Evolutionary conservation across 495 filamentous ascomycete species (phyloP).

Genomic region (Daldinia loculata): DNA sequence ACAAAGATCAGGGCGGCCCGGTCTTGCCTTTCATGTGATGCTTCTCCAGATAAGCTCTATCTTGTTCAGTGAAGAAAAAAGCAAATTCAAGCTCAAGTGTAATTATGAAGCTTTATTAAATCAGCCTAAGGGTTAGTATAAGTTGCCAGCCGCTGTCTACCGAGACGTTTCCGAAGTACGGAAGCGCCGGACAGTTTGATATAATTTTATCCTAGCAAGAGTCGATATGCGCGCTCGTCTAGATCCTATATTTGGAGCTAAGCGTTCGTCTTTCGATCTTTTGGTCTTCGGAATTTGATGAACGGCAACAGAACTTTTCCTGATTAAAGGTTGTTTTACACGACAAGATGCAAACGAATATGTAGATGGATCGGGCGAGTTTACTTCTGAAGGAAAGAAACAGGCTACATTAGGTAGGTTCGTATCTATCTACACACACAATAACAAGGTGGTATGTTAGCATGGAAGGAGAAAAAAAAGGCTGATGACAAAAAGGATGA

Average conservation of each 20-base stretch:
- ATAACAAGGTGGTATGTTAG: conserved; percentile 17
- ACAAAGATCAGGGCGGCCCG: conserved; percentile 36
- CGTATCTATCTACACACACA: conserved; percentile 19
- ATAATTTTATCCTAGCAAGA: conserved; percentile 25
- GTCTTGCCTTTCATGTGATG: conserved; percentile 23
- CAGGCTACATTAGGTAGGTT: neutral
- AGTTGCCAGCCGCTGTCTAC: conserved; percentile 7
- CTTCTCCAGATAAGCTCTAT: conserved; percentile 3
- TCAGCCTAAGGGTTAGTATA: neutral
- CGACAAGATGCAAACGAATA: neutral
- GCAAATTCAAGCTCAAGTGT: neutral
- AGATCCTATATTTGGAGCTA: conserved; percentile 12
- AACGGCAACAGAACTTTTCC: neutral
- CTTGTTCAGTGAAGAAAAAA: neutral
- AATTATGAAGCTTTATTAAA: neutral
- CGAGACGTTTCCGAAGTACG: conserved; percentile 21
- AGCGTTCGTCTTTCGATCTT: conserved; percentile 8
- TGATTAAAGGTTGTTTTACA: neutral
- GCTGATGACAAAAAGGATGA: conserved; percentile 29
- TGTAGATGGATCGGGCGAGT: neutral
- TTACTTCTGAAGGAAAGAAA: neutral
- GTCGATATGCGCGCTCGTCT: neutral
- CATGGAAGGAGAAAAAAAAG: conserved; percentile 8
- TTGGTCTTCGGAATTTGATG: neutral
- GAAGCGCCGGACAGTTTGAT: conserved; percentile 35